Percentiles rank a stretch among this genome's conserved stretches.
Evolutionary conservation across 2,329 filamentous ascomycete species (phyloP).

Genomic region (Paecilomyces sp.): DNA sequence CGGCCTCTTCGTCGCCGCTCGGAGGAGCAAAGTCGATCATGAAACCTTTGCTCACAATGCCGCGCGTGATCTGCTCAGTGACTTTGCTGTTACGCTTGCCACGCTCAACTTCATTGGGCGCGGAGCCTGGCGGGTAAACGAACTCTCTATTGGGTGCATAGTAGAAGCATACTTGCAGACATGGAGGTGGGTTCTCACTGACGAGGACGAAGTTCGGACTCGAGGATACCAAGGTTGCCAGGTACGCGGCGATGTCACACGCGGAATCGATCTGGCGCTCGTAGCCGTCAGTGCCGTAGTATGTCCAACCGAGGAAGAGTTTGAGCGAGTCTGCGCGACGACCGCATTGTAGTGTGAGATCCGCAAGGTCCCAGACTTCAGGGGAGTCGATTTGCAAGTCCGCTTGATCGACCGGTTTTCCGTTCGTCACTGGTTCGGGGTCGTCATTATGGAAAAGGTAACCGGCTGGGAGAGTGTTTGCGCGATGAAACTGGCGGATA

Average conservation of each 20-base stretch:
- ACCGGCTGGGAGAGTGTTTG: constrained; percentile 79
- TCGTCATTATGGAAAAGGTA: constrained; percentile 68
- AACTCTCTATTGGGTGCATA: constrained; percentile 57
- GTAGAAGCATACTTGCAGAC: constrained; percentile 93
- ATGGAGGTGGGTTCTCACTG: constrained; percentile 70
- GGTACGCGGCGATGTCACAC: constrained; percentile 62
- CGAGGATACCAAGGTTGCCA: constrained; percentile 54
- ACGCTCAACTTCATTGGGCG: constrained; percentile 27
- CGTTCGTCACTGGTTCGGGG: constrained; percentile 26
- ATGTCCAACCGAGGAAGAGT: constrained; percentile 80
- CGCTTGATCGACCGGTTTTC: constrained; percentile 7
- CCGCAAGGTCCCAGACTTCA: constrained; percentile 81
- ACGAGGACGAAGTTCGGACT: constrained; percentile 62
- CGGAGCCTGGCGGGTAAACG: constrained; percentile 22
- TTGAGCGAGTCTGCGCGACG: constrained; percentile 80
- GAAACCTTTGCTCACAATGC: constrained; percentile 53
- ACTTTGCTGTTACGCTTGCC: constrained; percentile 45
- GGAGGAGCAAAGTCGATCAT: constrained; percentile 62
- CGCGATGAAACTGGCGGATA: constrained; percentile 66
- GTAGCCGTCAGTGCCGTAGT: constrained; percentile 75
- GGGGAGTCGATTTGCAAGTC: constrained; percentile 26
- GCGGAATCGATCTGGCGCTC: constrained; percentile 62
- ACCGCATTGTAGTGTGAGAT: constrained; percentile 89
- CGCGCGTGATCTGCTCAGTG: constrained; percentile 49
- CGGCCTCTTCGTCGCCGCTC: constrained; percentile 38